These are phyloP conservation scores for Malus fusca DNA, from an alignment of 306 rosid species.

Conservation along the genomic window DNA sequence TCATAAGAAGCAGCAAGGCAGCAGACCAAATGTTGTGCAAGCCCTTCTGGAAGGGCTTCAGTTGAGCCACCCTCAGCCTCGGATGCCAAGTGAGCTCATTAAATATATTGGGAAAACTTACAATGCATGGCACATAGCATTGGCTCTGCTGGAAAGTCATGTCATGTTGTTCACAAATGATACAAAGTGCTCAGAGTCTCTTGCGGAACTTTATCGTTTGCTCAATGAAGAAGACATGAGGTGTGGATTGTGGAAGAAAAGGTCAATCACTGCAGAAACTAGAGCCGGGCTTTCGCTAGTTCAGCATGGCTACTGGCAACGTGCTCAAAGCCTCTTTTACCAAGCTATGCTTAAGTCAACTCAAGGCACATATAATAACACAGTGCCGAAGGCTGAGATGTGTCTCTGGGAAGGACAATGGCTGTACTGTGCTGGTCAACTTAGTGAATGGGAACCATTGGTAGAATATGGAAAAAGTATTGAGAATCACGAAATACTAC, in stretches of 20 bases:
- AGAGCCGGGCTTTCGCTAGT: conserved; percentile 95
- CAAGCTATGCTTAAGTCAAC: conserved; percentile 99
- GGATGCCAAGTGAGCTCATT: conserved; percentile 99
- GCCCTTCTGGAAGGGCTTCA: conserved; percentile 99
- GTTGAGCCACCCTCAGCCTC: conserved; percentile 97
- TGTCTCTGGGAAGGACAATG: conserved; percentile 99
- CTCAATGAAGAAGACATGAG: conserved; percentile 99
- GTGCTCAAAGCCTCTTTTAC: conserved; percentile 94
- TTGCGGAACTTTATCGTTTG: conserved; percentile 94
- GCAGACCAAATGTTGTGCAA: conserved; percentile 96
- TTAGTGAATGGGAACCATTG: conserved; percentile 95
- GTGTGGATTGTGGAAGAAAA: conserved; percentile 96
- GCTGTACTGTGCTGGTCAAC: conserved; percentile 89
- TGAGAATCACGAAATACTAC: conserved; percentile 91
- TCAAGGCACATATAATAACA: conserved; percentile 91
- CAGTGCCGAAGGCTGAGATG: conserved; percentile 99
- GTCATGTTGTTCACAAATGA: conserved; percentile 82
- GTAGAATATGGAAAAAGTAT: conserved; percentile 91
- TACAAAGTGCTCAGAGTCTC: conserved; percentile 85
- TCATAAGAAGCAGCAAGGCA: conserved; percentile 91
- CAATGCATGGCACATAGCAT: conserved; percentile 97
- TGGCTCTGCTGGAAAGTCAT: conserved; percentile 96
- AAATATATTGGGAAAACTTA: conserved; percentile 94
- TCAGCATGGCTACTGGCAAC: conserved; percentile 99
- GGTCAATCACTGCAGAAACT: conserved; percentile 83